Percentiles rank a stretch among this genome's conserved stretches.
Conservation (phyloP, 805 yeast species). For the Spathaspora arborariae region DNA sequence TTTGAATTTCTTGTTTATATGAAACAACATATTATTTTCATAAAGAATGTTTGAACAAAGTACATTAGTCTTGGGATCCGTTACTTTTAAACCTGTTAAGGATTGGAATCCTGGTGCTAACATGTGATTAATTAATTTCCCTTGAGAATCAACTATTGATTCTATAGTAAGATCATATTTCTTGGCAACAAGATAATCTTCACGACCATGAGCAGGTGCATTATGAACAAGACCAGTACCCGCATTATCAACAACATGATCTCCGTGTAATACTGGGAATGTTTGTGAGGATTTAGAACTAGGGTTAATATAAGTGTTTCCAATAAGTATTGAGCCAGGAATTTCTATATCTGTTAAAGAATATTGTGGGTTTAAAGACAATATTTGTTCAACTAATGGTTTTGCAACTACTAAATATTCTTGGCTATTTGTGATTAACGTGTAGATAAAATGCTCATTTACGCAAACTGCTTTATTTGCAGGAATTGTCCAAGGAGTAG, state of each 20-base stretch:
- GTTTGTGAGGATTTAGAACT: slow-evolving; percentile 2
- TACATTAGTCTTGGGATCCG: slow-evolving; percentile 20
- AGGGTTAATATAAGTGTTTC: slow-evolving; percentile 36
- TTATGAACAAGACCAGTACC: slow-evolving; percentile 97
- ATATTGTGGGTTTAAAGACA: slow-evolving; percentile 21
- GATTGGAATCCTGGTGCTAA: slow-evolving; percentile 45
- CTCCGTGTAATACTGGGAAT: slow-evolving; percentile 71
- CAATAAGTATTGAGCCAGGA: slow-evolving; percentile 22
- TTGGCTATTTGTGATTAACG: slow-evolving; percentile 30
- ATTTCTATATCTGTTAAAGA: slow-evolving; percentile 8
- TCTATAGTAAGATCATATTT: slow-evolving; percentile 52
- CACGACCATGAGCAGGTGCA: slow-evolving; percentile 98
- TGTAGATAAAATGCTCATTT: slow-evolving; percentile 56
- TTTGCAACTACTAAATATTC: slow-evolving; percentile 57
- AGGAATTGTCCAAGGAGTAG: slow-evolving; percentile 97
- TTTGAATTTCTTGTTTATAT: slow-evolving; percentile 46
- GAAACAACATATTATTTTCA: slow-evolving; percentile 42
- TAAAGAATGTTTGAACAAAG: slow-evolving; percentile 55
- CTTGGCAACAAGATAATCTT: slow-evolving; percentile 76
- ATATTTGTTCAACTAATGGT: slow-evolving; percentile 40
- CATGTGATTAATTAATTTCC: slow-evolving; percentile 54
- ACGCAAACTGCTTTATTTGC: slow-evolving; percentile 82
- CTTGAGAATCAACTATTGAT: slow-evolving; percentile 78
- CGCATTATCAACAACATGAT: slow-evolving; percentile 71
- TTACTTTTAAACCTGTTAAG: slow-evolving; percentile 42